Conservation (phyloP, 257 asterid genomes). For the Solanum corneliomulleri region DNA sequence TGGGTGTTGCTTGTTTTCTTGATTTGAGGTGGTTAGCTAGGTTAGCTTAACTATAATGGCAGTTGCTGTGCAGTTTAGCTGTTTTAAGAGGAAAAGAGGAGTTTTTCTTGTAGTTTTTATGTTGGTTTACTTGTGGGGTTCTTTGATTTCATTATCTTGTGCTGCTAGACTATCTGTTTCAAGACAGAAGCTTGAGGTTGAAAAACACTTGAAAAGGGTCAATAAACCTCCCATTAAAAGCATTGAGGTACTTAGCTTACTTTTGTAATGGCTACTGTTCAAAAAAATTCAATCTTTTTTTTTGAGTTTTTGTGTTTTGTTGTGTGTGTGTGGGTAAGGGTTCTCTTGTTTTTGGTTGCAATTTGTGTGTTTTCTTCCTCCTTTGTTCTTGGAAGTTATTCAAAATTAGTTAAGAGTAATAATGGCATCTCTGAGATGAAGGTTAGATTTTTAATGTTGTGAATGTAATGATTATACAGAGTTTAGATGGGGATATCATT, state of each 20-base stretch:
- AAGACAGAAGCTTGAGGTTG: constrained; percentile 47
- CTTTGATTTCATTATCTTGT: constrained; percentile 29
- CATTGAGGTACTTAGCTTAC: constrained; percentile 38
- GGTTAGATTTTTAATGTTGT: background rate
- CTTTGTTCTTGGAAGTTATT: background rate
- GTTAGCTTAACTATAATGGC: background rate
- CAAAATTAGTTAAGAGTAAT: background rate
- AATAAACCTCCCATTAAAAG: constrained; percentile 60
- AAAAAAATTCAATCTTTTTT: background rate
- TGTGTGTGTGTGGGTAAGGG: background rate
- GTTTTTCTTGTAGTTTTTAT: constrained; percentile 4
- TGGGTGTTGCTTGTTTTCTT: constrained; percentile 6
- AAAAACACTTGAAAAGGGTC: constrained; percentile 62
- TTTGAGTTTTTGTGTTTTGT: background rate
- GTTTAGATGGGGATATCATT: constrained; percentile 78
- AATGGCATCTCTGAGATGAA: background rate
- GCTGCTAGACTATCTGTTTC: constrained; percentile 39
- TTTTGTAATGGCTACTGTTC: background rate
- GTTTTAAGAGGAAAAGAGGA: constrained; percentile 9
- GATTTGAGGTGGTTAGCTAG: background rate
- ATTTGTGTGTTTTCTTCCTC: background rate
- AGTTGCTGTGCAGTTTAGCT: constrained; percentile 13
- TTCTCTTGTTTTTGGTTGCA: background rate
- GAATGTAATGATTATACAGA: constrained; percentile 34
- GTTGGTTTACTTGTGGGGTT: constrained; percentile 21